Evolutionary conservation across 2,329 filamentous ascomycete genomes (phyloP), one percentile per base, ranked within the genome.

Genomic region (Colletotrichum horii): DNA sequence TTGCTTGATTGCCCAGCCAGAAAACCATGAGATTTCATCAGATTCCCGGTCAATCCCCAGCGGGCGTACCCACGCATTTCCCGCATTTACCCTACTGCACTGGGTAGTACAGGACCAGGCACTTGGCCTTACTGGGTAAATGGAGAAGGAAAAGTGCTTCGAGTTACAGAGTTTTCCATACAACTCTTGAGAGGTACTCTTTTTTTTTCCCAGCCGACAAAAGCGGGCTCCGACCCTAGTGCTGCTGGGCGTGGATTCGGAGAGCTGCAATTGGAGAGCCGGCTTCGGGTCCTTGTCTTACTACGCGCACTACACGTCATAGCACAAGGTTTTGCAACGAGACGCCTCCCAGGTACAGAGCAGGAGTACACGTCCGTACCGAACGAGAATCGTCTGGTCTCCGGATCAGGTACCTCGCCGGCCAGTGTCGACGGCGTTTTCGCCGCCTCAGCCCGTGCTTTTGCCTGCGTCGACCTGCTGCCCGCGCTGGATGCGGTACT

Each of bases 211-310:
- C 52, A 43, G 55, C 58, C 56, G 66, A 71, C 28, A 75, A 75
- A 75, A 75, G 72, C 72, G 70, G 74, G 74, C 74, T 64, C 48
- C 24, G 64, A 62, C 65, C 64, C 70, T 75, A 75, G 74, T 48
- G 70, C 70, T 65, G 64, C 74, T 36, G 62, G 73, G 64, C 70
- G 73, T 58, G 68, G 64, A 73, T 43, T 58, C 70, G 56, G 26
- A 58, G 32, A 52, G 70, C 56, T 69, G 30, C 74, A 74, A 75
- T 75, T 75, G 74, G 74, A 69, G 70, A 32, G 58, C 36, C 70
- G 65, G 74, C 66, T 75, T 30, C 55, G 65, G 26, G 48, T 73
- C 64, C 74, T 75, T 64, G 74, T 75, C 70, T 65, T 72, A 75
- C 73, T 65, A 75, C 74, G 64, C 73, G n/a, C 73, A 56, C 64